A percentile compares a stretch with the other conserved stretches of the same genome.
These are phyloP conservation scores for Hylodesmum podocarpum DNA, from an alignment of 306 rosid genomes.

Conservation along the genomic window DNA sequence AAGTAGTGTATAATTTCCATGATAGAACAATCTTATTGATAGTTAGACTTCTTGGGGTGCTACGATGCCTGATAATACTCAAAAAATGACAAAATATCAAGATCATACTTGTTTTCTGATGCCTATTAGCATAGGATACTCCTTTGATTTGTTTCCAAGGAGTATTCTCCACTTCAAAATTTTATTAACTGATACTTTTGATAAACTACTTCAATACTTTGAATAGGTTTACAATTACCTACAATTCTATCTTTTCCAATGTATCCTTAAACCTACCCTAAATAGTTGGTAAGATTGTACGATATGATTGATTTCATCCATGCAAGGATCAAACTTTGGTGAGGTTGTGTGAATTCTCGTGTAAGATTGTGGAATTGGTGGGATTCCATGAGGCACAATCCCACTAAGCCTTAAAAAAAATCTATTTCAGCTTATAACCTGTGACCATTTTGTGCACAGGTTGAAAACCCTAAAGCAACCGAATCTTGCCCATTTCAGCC, in stretches of 20 bases:
- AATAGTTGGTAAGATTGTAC: neutral
- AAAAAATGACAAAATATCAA: neutral
- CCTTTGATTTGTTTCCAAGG: neutral
- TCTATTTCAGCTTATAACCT: neutral
- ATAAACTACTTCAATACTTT: neutral
- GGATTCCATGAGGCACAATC: neutral
- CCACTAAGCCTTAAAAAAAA: neutral
- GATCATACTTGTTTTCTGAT: neutral
- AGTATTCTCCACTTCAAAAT: neutral
- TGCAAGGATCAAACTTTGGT: no score
- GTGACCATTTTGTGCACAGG: neutral
- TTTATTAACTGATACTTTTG: neutral
- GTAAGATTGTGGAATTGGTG: no score
- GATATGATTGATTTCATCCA: no score
- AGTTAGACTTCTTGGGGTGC: neutral
- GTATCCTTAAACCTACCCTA: neutral
- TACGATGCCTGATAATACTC: neutral
- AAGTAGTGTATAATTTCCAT: conserved; percentile 29
- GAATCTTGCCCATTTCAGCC: neutral
- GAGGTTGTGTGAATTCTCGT: no score
- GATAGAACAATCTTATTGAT: neutral
- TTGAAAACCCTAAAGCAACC: neutral
- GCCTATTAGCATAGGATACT: neutral
- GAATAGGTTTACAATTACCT: neutral
- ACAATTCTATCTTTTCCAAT: neutral